Conservation (phyloP, 169 alveolate genomes). For the Condylostoma magnum region DNA sequence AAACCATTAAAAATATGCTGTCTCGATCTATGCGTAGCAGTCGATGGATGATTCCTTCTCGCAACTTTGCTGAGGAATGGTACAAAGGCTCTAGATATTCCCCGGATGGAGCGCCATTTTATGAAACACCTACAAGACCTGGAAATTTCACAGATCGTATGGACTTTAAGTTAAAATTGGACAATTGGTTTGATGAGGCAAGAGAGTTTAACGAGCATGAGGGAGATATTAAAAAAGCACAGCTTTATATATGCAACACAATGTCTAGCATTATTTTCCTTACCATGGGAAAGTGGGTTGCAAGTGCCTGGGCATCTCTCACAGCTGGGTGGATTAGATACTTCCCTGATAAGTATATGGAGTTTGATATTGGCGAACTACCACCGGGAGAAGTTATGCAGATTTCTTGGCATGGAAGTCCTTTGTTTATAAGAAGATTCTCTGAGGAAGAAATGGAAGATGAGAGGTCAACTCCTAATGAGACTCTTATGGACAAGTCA, state of each 20-base stretch:
- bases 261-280: not conserved
- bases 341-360: slow-evolving; percentile 77
- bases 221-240: slow-evolving; percentile 30
- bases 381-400: slow-evolving; percentile 86
- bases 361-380: slow-evolving; percentile 72
- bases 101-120: slow-evolving; percentile 31
- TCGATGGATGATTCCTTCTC: too few species aligned
- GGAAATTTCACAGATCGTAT: slow-evolving; percentile 76
- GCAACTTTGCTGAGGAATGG: slow-evolving; percentile 31
- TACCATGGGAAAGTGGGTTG: slow-evolving; percentile 11
- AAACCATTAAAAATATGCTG: too few species aligned
- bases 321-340: slow-evolving; percentile 66
- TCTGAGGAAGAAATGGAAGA: slow-evolving; percentile 65
- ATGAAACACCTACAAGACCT: slow-evolving; percentile 71
- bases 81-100: slow-evolving; percentile 20
- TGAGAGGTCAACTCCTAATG: slow-evolving; percentile 47
- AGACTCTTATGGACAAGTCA: slow-evolving; percentile 55
- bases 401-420: slow-evolving; percentile 81
- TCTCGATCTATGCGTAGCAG: too few species aligned
- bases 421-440: slow-evolving; percentile 75
- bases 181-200: slow-evolving; percentile 81
- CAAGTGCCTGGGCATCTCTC: slow-evolving; percentile 23
- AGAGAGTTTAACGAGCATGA: slow-evolving; percentile 26
- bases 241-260: slow-evolving; percentile 18
- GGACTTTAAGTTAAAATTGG: slow-evolving; percentile 74